Evolutionary conservation across 495 filamentous ascomycete species (phyloP).

Genomic region (Aspergillus carlsbadensis): DNA sequence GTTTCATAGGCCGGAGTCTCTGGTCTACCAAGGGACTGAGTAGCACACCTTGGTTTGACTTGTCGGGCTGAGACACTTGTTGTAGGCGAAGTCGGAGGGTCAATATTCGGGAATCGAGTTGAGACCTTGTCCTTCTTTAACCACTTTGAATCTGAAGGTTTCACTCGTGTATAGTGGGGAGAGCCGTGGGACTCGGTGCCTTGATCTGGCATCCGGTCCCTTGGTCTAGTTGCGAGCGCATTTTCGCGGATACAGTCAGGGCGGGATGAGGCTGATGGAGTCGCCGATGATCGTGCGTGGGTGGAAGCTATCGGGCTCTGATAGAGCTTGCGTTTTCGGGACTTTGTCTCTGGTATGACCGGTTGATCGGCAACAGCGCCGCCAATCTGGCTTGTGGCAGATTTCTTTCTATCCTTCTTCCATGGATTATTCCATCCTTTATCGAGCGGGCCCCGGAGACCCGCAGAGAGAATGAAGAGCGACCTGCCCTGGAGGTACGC

Average conservation of each 20-base stretch:
- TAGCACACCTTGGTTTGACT: constrained; percentile 12
- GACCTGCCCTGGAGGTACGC: constrained; percentile 58
- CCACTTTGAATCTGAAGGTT: constrained; percentile 27
- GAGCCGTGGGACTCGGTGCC: background rate
- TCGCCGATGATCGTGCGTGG: background rate
- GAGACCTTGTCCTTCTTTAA: constrained; percentile 38
- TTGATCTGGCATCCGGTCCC: background rate
- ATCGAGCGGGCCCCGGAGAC: constrained; percentile 62
- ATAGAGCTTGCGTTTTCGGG: constrained; percentile 18
- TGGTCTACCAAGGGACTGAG: background rate
- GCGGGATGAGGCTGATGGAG: background rate
- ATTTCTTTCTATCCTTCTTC: constrained; percentile 37
- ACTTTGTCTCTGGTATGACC: constrained; percentile 25
- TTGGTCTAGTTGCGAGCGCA: background rate
- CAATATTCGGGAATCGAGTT: constrained; percentile 33
- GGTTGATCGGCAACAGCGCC: constrained; percentile 3
- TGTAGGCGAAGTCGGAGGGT: constrained; percentile 44
- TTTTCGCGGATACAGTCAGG: background rate
- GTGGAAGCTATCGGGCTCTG: constrained; percentile 6
- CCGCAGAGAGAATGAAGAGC: constrained; percentile 60
- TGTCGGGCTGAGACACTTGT: constrained; percentile 24
- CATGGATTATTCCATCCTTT: constrained; percentile 66
- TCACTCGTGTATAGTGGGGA: background rate
- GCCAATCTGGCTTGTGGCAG: background rate
- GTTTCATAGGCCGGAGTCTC: background rate